Base-by-base conservation (phyloP, 768 basidiomycete species). In the Leccinum sublutescens region DNA sequence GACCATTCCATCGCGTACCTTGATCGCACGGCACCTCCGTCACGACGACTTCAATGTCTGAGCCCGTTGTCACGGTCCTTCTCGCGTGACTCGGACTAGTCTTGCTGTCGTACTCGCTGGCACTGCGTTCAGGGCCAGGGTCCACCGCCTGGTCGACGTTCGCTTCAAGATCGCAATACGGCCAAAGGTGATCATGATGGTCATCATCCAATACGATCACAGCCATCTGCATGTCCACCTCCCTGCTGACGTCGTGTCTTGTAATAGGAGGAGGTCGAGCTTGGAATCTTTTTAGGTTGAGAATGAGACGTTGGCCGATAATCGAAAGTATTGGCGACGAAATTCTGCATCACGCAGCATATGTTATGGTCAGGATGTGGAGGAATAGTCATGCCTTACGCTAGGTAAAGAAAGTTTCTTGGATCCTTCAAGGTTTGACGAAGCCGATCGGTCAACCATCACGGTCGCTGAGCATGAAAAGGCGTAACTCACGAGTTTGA, bases 161-260 rank as follows among this genome's bases (percentile, higher is more conserved):
- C 40, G 5, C 2, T 43, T 43, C 9, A n/a, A 43, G 40, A n/a
- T n/a, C 40, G 9, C 40, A n/a, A 9, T 10, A n/a, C n/a, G n/a
- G 17, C 40, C 40, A 43, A 43, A n/a, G 17, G 40, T 43, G 8
- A 1, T 43, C 9, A 43, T 10, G n/a, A n/a, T 43, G 9, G n/a
- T 43, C 40, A n/a, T 43, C 40, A 19, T 7, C 40, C 40, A 43
- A 5, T 43, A n/a, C 53, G 21, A 68, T 56, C 5, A 38, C 58
- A 2, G 40, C 52, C 10, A 68, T 33, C 50, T 68, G 67, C 38
- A 61, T 53, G 55, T 68, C 59, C 7, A 69, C 57, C 14, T 66
- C 67, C 25, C 23, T 52, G 9, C 67, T 66, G 9, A 68, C 17
- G 34, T 63, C 59, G 15, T 40, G 27, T 4, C 33, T 59, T 1